Conservation (phyloP, 305 asterid species). For the Euphrasia arctica region DNA sequence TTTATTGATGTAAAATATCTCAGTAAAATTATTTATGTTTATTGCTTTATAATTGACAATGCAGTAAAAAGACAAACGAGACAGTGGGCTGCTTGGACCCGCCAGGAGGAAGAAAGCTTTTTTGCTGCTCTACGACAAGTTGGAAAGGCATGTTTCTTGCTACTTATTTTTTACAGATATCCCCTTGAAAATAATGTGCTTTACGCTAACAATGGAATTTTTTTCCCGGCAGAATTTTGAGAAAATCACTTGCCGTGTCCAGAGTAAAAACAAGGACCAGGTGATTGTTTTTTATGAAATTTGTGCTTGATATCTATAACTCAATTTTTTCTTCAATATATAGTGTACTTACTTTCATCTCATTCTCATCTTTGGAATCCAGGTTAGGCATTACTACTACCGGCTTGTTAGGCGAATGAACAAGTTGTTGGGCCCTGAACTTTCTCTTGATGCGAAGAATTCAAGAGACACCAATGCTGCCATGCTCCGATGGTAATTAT, state of each 20-base stretch:
- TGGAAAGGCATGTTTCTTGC: slow-evolving; percentile 73
- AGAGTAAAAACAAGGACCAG: slow-evolving; percentile 99
- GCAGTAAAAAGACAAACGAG: slow-evolving; percentile 81
- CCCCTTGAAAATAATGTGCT: background rate
- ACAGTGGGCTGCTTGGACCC: slow-evolving; percentile 99
- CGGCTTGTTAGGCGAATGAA: slow-evolving; percentile 99
- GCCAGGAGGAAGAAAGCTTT: slow-evolving; percentile 96
- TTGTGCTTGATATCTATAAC: slow-evolving; percentile 14
- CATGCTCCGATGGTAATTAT: slow-evolving; percentile 90
- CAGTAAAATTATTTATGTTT: slow-evolving; percentile 19
- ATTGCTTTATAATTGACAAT: slow-evolving; percentile 21
- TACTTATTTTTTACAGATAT: slow-evolving; percentile 18
- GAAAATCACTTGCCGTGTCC: slow-evolving; percentile 88
- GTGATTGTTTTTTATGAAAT: slow-evolving; percentile 34
- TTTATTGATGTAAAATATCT: slow-evolving; percentile 20
- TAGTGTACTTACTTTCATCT: slow-evolving; percentile 19
- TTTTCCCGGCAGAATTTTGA: slow-evolving; percentile 75
- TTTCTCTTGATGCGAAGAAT: slow-evolving; percentile 92
- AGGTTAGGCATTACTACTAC: slow-evolving; percentile 97
- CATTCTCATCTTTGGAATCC: slow-evolving; percentile 28
- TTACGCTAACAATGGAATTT: slow-evolving; percentile 30
- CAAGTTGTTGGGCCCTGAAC: slow-evolving; percentile 94
- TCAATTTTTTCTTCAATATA: background rate
- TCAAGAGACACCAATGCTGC: slow-evolving; percentile 96
- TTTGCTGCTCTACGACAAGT: slow-evolving; percentile 92